Conservation (phyloP, 2,329 filamentous ascomycete species). For the Blastomyces parvus region DNA sequence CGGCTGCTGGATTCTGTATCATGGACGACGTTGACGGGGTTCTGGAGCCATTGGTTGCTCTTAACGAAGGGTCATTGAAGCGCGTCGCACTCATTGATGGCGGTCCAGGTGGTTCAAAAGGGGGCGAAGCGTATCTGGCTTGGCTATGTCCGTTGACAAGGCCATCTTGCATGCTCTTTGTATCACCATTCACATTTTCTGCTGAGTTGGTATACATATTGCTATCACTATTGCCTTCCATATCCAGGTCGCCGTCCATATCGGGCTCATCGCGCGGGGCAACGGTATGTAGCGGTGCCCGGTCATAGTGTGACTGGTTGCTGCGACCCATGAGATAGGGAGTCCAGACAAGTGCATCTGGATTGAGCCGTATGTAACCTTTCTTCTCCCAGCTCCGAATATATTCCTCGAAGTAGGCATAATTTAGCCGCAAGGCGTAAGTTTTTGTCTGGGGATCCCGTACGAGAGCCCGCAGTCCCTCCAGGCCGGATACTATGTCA, state of each 20-base stretch:
- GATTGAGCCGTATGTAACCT: conserved; percentile 74
- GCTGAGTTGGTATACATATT: conserved; percentile 10
- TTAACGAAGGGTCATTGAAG: conserved; percentile 13
- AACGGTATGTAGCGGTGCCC: conserved; percentile 74
- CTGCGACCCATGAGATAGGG: conserved; percentile 92
- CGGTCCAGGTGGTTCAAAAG: conserved; percentile 14
- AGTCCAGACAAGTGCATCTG: conserved; percentile 79
- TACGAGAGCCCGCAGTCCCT: conserved; percentile 80
- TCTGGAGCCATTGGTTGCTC: conserved; percentile 23
- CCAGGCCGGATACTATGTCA: conserved; percentile 87
- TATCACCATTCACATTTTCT: conserved; percentile 8
- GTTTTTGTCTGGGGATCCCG: conserved; percentile 78
- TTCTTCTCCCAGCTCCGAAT: conserved; percentile 84
- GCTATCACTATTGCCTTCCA: conserved; percentile 10
- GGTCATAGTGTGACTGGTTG: conserved; percentile 72
- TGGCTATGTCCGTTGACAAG: conserved; percentile 8
- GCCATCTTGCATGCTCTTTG: conserved; percentile 2
- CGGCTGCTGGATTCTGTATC: conserved; percentile 23
- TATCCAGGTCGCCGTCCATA: conserved; percentile 21
- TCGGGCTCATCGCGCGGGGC: conserved; percentile 72
- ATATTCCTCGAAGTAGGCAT: conserved; percentile 76
- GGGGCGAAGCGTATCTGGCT: conserved; percentile 5
- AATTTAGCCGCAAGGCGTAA: conserved; percentile 82
- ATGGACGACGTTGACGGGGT: conserved; percentile 14
- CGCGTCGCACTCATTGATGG: conserved; percentile 27